phyloP scores from a whole-genome alignment of 306 rosid species.

The Rubus parviflorus region DNA sequence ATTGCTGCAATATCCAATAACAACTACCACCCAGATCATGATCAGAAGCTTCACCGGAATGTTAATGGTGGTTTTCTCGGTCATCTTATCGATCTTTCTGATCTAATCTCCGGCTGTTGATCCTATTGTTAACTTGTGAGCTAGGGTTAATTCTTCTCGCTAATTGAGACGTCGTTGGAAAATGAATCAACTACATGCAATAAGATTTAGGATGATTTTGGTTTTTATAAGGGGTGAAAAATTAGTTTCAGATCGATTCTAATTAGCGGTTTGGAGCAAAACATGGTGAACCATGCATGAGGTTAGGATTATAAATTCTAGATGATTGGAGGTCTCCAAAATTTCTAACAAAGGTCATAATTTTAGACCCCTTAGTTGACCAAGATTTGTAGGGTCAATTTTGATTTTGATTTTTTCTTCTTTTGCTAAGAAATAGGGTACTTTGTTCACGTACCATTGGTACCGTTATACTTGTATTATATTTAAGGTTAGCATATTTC shows the following conservation, averaged over 20 bases:
- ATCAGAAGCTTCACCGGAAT: slow-evolving; percentile 12
- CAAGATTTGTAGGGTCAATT: neutral
- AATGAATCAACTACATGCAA: neutral
- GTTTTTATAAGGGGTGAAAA: neutral
- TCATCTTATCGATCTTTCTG: slow-evolving; percentile 5
- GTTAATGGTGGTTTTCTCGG: slow-evolving; percentile 17
- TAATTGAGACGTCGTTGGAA: neutral
- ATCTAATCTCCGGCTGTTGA: neutral
- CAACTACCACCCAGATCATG: slow-evolving; percentile 24
- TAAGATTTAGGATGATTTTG: neutral
- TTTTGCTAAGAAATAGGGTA: neutral
- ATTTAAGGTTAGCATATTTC: too few species aligned
- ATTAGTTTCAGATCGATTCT: neutral
- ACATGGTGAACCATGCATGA: slow-evolving; percentile 7
- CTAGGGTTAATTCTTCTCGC: neutral
- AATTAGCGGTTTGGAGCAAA: slow-evolving; percentile 29
- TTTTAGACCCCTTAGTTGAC: neutral
- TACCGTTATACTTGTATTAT: too few species aligned
- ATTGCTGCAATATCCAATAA: slow-evolving; percentile 14
- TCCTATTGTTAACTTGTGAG: neutral
- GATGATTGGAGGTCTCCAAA: neutral
- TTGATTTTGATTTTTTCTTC: neutral
- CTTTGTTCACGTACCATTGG: too few species aligned
- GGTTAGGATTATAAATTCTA: neutral
- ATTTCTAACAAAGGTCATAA: neutral